Evolutionary conservation across 2,329 filamentous ascomycete genomes (phyloP).

Genomic region (Calonectria naviculata): DNA sequence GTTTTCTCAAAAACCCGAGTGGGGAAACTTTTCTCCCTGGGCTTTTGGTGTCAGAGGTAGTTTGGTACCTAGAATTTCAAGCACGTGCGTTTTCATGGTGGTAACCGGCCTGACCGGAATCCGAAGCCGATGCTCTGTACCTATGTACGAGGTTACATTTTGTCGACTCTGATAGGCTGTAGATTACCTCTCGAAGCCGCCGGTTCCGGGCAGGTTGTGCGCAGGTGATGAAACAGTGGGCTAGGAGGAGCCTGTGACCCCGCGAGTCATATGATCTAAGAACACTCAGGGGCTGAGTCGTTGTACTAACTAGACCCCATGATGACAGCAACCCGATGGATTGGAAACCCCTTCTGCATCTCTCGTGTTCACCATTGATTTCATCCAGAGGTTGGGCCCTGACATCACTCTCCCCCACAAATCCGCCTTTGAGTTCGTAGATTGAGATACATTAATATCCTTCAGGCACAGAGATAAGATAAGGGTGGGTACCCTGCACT

Average conservation of each 20-base stretch:
- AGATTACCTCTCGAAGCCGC: background rate
- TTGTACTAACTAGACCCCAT: background rate
- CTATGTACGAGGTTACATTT: background rate
- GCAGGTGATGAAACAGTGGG: constrained; percentile 8
- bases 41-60: no score
- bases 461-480: background rate
- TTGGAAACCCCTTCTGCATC: background rate
- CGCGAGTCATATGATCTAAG: background rate
- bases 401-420: background rate
- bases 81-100: background rate
- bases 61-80: no score
- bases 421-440: no score
- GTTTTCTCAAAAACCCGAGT: background rate
- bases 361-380: background rate
- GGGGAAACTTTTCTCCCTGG: background rate
- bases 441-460: background rate
- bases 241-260: background rate
- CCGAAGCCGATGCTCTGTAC: background rate
- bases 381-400: background rate
- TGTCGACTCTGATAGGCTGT: background rate
- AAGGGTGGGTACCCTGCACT: background rate
- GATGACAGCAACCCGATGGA: background rate
- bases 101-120: background rate
- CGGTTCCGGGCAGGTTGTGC: background rate
- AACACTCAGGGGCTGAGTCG: background rate